A percentile compares a stretch with the other conserved stretches of the same genome.
Conservation (phyloP, 2,329 filamentous ascomycete genomes). For the Colletotrichum theobromicola region DNA sequence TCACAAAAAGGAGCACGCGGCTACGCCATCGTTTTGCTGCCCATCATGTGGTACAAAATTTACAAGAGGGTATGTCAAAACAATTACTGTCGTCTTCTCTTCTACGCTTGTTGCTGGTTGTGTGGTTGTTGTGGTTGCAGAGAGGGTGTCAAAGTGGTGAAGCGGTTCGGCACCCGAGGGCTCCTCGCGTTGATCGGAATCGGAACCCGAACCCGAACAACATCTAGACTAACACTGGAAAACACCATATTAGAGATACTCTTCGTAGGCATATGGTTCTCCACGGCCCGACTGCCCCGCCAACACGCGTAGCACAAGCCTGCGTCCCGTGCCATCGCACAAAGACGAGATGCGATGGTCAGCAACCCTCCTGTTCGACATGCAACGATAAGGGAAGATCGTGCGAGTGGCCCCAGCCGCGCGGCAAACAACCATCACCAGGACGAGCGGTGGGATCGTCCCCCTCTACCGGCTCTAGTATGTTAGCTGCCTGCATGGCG, state of each 20-base stretch:
- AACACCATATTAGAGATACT: background rate
- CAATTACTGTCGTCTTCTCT: background rate
- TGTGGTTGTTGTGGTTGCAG: background rate
- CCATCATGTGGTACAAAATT: slow-evolving; percentile 8
- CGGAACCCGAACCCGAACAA: background rate
- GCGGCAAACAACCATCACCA: background rate
- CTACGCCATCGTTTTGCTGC: background rate
- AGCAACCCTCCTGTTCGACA: slow-evolving; percentile 6
- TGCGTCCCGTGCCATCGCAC: slow-evolving; percentile 12
- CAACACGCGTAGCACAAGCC: slow-evolving; percentile 14
- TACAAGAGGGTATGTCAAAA: slow-evolving; percentile 10
- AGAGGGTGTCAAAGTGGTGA: background rate
- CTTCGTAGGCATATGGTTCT: slow-evolving; percentile 17
- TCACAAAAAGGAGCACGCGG: slow-evolving; percentile 9
- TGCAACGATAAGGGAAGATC: slow-evolving; percentile 1
- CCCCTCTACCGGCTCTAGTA: background rate
- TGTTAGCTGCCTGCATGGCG: background rate
- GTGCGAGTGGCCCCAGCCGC: slow-evolving; percentile 8
- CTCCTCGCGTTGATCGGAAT: background rate
- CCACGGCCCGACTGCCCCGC: slow-evolving; percentile 8
- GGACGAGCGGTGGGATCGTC: background rate
- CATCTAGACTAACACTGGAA: background rate
- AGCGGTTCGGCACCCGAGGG: background rate
- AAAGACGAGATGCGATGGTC: slow-evolving; percentile 16
- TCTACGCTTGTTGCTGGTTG: background rate